Evolutionary conservation across 805 yeast species (phyloP).

Genomic region (Soucietia sequanensis): DNA sequence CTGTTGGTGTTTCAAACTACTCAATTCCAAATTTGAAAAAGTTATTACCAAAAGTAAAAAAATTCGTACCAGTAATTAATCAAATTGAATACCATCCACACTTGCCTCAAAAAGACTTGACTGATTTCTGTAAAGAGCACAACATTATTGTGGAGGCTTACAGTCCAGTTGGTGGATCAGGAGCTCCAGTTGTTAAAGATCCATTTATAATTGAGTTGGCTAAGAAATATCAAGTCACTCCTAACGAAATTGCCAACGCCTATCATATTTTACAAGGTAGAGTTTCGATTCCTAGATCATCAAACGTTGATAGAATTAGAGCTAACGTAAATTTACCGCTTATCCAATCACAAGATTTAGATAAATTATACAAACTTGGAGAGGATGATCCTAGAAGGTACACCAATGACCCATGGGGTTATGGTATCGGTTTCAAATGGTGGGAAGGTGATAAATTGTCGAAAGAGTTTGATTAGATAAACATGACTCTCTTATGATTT

Average conservation of each 20-base stretch:
- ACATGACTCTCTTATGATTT: too few relatives aligned
- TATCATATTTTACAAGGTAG: constrained; percentile 59
- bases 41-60: constrained; percentile 22
- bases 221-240: constrained; percentile 49
- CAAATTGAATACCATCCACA: constrained; percentile 38
- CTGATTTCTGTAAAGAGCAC: constrained; percentile 34
- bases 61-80: constrained; percentile 28
- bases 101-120: constrained; percentile 40
- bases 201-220: constrained; percentile 54
- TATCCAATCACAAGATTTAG: constrained; percentile 30
- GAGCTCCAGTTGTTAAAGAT: constrained; percentile 60
- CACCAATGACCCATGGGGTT: constrained; percentile 34
- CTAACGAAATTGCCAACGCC: constrained; percentile 59
- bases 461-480: not conserved
- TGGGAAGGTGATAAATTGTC: constrained; percentile 30
- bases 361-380: constrained; percentile 17
- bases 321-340: constrained; percentile 28
- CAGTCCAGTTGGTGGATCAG: constrained; percentile 63
- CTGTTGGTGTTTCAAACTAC: constrained; percentile 39
- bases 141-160: constrained; percentile 50
- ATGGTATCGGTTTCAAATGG: constrained; percentile 34
- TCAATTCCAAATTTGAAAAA: constrained; percentile 25
- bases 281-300: constrained; percentile 62
- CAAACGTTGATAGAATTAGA: constrained; percentile 53
- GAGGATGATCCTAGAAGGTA: constrained; percentile 29